phyloP scores from a whole-genome alignment of 305 asterid species.

The Fraxinus sp. region DNA sequence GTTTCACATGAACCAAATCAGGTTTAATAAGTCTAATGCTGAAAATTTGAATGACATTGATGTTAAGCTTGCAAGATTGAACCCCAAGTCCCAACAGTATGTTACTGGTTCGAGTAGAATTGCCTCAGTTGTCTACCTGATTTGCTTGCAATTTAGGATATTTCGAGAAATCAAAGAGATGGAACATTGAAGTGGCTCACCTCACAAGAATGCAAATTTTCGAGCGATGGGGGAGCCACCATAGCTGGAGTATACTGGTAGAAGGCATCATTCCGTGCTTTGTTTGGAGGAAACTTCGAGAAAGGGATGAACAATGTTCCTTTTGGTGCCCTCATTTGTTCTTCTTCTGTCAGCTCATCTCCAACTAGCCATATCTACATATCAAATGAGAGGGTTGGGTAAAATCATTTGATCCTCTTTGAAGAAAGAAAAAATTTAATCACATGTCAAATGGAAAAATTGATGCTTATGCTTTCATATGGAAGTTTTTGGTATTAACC shows the following conservation, averaged over 20 bases:
- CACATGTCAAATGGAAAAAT: neutral
- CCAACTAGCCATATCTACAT: constrained; percentile 73
- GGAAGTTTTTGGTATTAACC: neutral
- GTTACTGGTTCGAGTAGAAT: neutral
- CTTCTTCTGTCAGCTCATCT: constrained; percentile 56
- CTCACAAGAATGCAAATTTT: constrained; percentile 80
- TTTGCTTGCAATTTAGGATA: neutral
- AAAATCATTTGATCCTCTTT: neutral
- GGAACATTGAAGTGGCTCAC: constrained; percentile 26
- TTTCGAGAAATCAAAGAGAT: neutral
- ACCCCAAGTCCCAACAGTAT: neutral
- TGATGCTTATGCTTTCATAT: neutral
- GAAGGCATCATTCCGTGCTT: constrained; percentile 46
- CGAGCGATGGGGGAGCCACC: constrained; percentile 58
- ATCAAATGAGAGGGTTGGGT: neutral
- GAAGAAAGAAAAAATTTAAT: neutral
- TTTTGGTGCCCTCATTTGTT: constrained; percentile 58
- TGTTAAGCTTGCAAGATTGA: neutral
- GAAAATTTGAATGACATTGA: neutral
- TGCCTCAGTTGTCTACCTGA: neutral
- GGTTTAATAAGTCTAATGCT: neutral
- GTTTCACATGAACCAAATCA: neutral
- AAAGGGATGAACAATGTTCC: constrained; percentile 67
- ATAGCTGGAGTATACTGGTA: constrained; percentile 68
- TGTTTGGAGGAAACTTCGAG: constrained; percentile 70